Percentiles rank a stretch among this genome's conserved stretches.
Evolutionary conservation across 495 filamentous ascomycete species (phyloP).

Genomic region (Aspergillus incahuasiensis): DNA sequence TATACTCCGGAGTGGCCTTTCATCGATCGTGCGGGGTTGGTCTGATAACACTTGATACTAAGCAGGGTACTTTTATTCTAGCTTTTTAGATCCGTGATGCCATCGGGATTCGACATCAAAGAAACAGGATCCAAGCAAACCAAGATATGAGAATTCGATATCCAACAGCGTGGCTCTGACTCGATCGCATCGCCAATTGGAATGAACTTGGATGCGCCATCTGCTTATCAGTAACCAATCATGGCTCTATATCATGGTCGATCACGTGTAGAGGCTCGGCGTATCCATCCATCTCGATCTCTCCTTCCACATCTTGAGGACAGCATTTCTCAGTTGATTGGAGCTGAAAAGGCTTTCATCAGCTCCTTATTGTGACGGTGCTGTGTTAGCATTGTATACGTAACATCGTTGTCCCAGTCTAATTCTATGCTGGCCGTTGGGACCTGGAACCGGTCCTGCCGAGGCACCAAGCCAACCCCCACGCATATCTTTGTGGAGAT

Average conservation of each 20-base stretch:
- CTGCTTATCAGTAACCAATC: constrained; percentile 8
- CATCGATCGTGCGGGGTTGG: background rate
- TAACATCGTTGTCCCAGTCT: background rate
- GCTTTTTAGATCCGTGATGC: background rate
- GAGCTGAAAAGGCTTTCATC: background rate
- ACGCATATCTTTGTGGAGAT: constrained; percentile 8
- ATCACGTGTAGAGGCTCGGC: background rate
- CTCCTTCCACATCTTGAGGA: too few species aligned
- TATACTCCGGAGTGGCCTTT: background rate
- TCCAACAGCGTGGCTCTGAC: background rate
- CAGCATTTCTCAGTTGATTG: background rate
- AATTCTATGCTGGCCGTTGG: background rate
- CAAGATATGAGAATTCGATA: background rate
- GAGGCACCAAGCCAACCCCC: constrained; percentile 4
- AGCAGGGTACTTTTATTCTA: background rate
- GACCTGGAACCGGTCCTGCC: background rate
- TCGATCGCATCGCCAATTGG: background rate
- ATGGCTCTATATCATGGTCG: background rate
- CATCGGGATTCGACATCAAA: background rate
- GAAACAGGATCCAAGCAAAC: background rate
- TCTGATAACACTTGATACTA: background rate
- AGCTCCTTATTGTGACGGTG: background rate
- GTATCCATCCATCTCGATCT: too few species aligned
- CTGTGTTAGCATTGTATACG: background rate
- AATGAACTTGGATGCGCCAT: background rate